Evolutionary conservation across 2,329 filamentous ascomycete species (phyloP), one percentile per base, ranked within the genome.

Genomic region (Eurotiales sp.): DNA sequence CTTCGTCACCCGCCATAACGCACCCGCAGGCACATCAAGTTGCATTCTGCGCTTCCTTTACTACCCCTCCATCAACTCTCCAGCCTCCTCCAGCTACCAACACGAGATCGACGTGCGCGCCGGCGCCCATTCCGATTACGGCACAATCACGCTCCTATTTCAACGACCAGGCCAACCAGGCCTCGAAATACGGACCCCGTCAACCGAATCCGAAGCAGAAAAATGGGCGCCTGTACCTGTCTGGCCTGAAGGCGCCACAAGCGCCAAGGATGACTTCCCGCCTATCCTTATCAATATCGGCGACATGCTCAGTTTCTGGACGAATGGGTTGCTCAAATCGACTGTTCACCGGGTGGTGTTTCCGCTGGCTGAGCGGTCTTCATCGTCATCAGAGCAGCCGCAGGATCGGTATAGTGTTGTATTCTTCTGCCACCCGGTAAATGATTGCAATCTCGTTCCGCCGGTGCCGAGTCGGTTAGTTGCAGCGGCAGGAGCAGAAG

Each of bases 321-420:
- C 93, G 1, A 86, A 87, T 57, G 90, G 91, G 0, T 71, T 96
- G 42, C 78, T 97, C 56, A 87, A 90, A 60, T 90, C 86, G 59
- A 96, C 92, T 0, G 83, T 96, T 5, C 93, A 97, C 65, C 78
- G 92, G 10, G 93, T 97, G 25, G 83, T 92, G 0, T 93, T 96
- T 58, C 77, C 79, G 1, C 37, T 30, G 4, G 71, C 71, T 0
- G 72, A 68, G 25, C 56, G 66, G 55, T 55, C 61, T 21, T 57
- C 67, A n/a, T 64, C 75, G 43, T 21, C 36, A 14, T 15, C 29
- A 7, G 37, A 15, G n/a, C 44, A 45, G 19, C 57, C 60, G n/a
- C 66, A 71, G 55, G 76, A 79, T 55, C 64, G 81, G 51, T 83
- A 83, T 60, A 79, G 74, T 50, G 78, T 84, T 55, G 82, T 78